Evolutionary conservation across 2,329 filamentous ascomycete species (phyloP), one percentile per base, ranked within the genome.

Genomic region (Fonsecaea pedrosoi): DNA sequence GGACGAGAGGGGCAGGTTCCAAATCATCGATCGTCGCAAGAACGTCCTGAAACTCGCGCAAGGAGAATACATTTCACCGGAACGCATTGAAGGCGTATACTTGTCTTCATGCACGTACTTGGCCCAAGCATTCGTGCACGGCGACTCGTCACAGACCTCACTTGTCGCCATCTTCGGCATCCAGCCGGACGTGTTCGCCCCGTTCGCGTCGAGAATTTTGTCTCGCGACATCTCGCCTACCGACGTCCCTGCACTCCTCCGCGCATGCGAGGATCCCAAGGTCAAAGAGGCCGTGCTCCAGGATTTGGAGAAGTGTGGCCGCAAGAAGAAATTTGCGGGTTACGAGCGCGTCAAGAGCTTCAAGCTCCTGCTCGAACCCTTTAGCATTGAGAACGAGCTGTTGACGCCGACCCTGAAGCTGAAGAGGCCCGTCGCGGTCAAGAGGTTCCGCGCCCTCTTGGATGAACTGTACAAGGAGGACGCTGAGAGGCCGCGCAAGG

Each of bases 1-100:
- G 30, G 95, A 99, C 79, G 88, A 89, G 72, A 80, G 91, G 75
- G 95, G 95, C 69, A 92, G 94, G 68, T 90, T 98, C 83, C 89
- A 87, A 79, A 96, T 99, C 79, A 90, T 99, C 74, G 95, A 99
- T 80, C 93, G 95, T 74, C 90, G 93, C 81, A 99, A 99, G 90
- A 98, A 98, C 80, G 92, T 99, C n/a, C 88, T 99, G 77, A 99
- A 99, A 86, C 87, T 99, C 64, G 90, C 94, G 0, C 95, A 99
- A 80, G 95, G 95, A 78, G 95, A 99, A 82, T 99, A 99, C 81
- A 92, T 99, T 75, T 97, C 94, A 1, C 95, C 95, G 13, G 95
- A 99, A 82, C 92, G 94, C 65, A 92, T 99, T 76, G 95, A 99
- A 83, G 97, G 97, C 78, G 90, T 97, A 40, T 96, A 94, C 78